Conservation (phyloP, 1,284 basidiomycete species). For the Ustilago shanxiensis region DNA sequence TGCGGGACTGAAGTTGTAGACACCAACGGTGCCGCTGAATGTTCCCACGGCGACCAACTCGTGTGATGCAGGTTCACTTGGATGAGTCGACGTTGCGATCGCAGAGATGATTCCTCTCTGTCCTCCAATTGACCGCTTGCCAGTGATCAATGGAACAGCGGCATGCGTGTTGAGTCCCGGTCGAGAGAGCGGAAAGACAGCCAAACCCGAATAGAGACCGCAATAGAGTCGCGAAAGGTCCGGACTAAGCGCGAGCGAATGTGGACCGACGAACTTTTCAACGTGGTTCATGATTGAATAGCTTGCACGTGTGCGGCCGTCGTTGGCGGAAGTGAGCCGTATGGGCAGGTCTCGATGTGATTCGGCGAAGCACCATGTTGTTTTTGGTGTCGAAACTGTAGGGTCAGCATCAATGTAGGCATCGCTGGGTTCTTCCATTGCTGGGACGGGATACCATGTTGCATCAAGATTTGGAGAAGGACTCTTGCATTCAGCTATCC, state of each 20-base stretch:
- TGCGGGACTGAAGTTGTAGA: slow-evolving; percentile 42
- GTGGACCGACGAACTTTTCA: slow-evolving; percentile 58
- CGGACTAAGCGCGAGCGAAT: slow-evolving; percentile 53
- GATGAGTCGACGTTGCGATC: slow-evolving; percentile 26
- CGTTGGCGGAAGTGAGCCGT: slow-evolving; percentile 45
- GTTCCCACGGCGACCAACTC: slow-evolving; percentile 62
- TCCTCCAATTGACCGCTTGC: slow-evolving; percentile 23
- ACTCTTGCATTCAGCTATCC: neutral
- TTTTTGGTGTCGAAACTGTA: neutral
- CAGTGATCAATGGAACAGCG: slow-evolving; percentile 26
- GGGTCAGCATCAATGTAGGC: neutral
- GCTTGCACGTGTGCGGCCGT: slow-evolving; percentile 38
- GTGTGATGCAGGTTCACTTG: slow-evolving; percentile 12
- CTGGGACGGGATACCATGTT: slow-evolving; percentile 56
- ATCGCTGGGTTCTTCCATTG: slow-evolving; percentile 9
- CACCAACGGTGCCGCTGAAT: slow-evolving; percentile 51
- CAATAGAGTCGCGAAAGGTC: slow-evolving; percentile 58
- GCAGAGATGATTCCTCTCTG: slow-evolving; percentile 57
- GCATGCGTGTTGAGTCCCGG: slow-evolving; percentile 58
- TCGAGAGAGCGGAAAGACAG: slow-evolving; percentile 43
- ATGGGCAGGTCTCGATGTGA: slow-evolving; percentile 52
- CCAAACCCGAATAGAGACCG: slow-evolving; percentile 39
- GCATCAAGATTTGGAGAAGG: slow-evolving; percentile 56
- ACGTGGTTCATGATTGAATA: slow-evolving; percentile 64
- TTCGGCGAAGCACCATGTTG: slow-evolving; percentile 59